Evolutionary conservation across 495 filamentous ascomycete species (phyloP), one percentile per base, ranked within the genome.

Genomic region (Hyphodiscus hymeniophilus): DNA sequence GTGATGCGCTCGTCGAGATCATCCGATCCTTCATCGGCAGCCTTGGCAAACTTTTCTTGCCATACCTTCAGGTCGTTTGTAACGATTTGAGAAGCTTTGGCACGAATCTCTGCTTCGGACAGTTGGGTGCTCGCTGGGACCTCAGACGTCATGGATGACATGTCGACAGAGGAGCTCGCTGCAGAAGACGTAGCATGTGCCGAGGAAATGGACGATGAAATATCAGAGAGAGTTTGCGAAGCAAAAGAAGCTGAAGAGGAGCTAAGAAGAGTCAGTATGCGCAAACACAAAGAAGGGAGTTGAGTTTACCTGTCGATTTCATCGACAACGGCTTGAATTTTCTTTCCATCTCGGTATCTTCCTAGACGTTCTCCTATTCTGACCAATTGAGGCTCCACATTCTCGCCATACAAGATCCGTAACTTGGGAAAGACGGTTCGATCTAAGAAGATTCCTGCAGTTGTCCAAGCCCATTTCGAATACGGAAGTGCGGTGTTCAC

Each of bases 361-460:
- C 89, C 92, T 13, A 98, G 75, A 8, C 91, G 76, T 66, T 96
- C 84, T 12, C 87, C 81, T 52, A 99, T 97, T 53, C 88, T 85
- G 40, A 92, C 78, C 0, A 99, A 74, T 61, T 99, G 92, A 10
- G 94, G 94, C 66, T 96, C 89, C 7, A 99, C 91, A 54, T 91
- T 92, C 60, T 92, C 79, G 26, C 82, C 81, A 55, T 95, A 96
- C 10, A 95, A 65, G 20, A 87, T 75, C 22, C 82, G 74, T 6
- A 96, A 18, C 55, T 81, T 80, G 7, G 89, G 89, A 84, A 85
- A 92, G 11, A 95, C 57, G 2, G 76, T 85, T 35, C 78, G 72
- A 41, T 84, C 79, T 11, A 87, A 67, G 55, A 94, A 86, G n/a
- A 73, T 63, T 39, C 75, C 74, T 1, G 72, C 74, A 24, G 77